A percentile compares a stretch with the other conserved stretches of the same genome.
Evolutionary conservation across 176 grass and related monocot genomes (phyloP).

Genomic region (Bolboschoenus planiculmis): DNA sequence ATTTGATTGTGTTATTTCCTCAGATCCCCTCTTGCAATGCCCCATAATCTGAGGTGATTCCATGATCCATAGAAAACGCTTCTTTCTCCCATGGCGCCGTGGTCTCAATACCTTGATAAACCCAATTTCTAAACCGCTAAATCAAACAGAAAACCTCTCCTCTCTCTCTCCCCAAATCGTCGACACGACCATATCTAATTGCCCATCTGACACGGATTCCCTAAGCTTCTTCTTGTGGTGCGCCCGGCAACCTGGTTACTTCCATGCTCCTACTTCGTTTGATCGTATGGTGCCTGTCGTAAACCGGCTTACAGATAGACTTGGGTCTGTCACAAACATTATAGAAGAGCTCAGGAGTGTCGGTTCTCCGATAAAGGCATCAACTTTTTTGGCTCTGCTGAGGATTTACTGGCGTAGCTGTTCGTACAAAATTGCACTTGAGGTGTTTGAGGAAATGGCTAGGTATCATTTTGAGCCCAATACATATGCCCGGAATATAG

Average conservation of each 20-base stretch:
- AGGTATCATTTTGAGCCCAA: slow-evolving; percentile 52
- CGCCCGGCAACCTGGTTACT: slow-evolving; percentile 57
- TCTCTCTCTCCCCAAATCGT: slow-evolving; percentile 45
- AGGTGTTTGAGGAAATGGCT: slow-evolving; percentile 75
- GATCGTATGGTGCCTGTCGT: slow-evolving; percentile 61
- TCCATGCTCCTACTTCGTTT: slow-evolving; percentile 57
- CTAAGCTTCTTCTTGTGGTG: slow-evolving; percentile 88
- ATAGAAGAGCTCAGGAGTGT: slow-evolving; percentile 38
- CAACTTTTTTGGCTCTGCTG: slow-evolving; percentile 68
- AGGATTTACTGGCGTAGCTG: slow-evolving; percentile 73
- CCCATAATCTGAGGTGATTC: not conserved
- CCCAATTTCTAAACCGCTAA: slow-evolving; percentile 12
- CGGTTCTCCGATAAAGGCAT: slow-evolving; percentile 51
- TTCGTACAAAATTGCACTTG: slow-evolving; percentile 38
- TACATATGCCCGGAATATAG: slow-evolving; percentile 53
- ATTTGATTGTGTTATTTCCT: not conserved
- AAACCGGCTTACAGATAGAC: slow-evolving; percentile 42
- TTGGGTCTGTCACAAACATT: slow-evolving; percentile 38
- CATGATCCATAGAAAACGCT: slow-evolving; percentile 18
- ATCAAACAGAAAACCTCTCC: not conserved
- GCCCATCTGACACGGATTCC: slow-evolving; percentile 55
- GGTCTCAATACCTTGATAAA: slow-evolving; percentile 7
- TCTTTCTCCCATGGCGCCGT: slow-evolving; percentile 16
- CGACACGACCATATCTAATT: slow-evolving; percentile 38
- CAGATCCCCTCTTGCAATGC: not conserved